phyloP scores from a whole-genome alignment of 2,329 filamentous ascomycete genomes.

The Colletotrichum sp. region DNA sequence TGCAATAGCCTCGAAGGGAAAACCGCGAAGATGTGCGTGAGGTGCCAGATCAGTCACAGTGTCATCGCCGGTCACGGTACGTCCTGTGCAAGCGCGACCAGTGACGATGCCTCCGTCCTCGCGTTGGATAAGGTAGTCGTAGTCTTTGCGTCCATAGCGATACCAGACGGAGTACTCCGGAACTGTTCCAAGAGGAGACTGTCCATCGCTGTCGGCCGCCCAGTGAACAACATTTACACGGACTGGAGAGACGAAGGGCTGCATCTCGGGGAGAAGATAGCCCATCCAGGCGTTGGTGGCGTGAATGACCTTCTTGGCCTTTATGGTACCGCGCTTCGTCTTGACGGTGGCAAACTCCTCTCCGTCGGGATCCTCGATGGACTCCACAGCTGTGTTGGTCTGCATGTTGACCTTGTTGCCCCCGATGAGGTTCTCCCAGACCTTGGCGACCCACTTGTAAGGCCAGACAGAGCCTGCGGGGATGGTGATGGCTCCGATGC shows the following conservation, averaged over 20 bases:
- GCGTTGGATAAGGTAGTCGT: conserved; percentile 27
- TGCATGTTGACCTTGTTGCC: conserved; percentile 21
- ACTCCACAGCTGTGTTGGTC: neutral
- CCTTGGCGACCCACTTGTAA: conserved; percentile 25
- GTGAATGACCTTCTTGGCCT: conserved; percentile 25
- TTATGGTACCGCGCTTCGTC: conserved; percentile 22
- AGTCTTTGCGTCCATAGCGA: conserved; percentile 25
- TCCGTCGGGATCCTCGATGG: neutral
- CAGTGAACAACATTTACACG: conserved; percentile 13
- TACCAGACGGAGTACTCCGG: conserved; percentile 23
- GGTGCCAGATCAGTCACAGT: neutral
- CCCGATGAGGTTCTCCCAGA: neutral
- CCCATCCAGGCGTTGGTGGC: conserved; percentile 31
- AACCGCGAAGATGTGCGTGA: neutral
- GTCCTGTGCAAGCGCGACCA: conserved; percentile 23
- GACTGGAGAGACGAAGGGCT: conserved; percentile 18
- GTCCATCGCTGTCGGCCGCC: neutral
- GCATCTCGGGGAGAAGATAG: conserved; percentile 26
- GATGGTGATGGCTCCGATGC: conserved; percentile 19
- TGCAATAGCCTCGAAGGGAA: neutral
- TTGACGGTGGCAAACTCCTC: neutral
- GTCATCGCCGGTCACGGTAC: conserved; percentile 20
- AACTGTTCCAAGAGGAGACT: neutral
- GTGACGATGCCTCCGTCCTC: conserved; percentile 22
- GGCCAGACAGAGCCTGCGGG: conserved; percentile 27